Evolutionary conservation across 2,329 filamentous ascomycete genomes (phyloP), one percentile per base, ranked within the genome.

Genomic region (Hymenoscyphus salicellus): DNA sequence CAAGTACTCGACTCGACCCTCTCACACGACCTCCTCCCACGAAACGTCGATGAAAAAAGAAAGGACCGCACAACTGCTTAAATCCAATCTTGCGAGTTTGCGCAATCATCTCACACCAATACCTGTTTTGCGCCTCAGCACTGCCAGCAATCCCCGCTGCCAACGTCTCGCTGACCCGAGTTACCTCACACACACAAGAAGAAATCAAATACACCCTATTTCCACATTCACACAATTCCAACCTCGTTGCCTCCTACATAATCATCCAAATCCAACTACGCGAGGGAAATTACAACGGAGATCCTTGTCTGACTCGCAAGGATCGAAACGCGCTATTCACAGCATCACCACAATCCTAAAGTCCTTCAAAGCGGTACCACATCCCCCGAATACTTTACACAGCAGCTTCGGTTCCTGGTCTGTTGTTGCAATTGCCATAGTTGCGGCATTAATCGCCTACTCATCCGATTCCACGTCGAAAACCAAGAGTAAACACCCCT

Each of bases 321-420:
- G 30, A 28, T 23, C 59, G 58, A 58, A 55, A 57, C 60, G 41
- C 10, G 17, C 60, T 56, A 56, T 62, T 57, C n/a, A n/a, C 60
- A n/a, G 4, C 20, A 28, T 43, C 46, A 23, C 33, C 23, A 52
- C 58, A 52, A 52, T 20, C 26, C 41, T 7, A 11, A 52, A 52
- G 46, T 23, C 30, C 28, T 23, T 30, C 14, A 36, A 38, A 30
- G 36, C 43, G 33, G 16, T 30, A 11, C 56, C 32, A 52, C 20
- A 16, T 1, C 20, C 10, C 23, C 8, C 20, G 3, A 28, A 28
- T 32, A 62, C 55, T 33, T 33, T 67, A n/a, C 65, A 66, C 46
- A 68, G 66, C 16, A 65, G 56, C 55, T 23, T 61, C 36, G 59
- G 65, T 56, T 60, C 64, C 41, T 71, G 68, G 70, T 61, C 63